These are phyloP conservation scores for Kwoniella heveanensis DNA, from an alignment of 768 basidiomycete species.

Conservation along the genomic window DNA sequence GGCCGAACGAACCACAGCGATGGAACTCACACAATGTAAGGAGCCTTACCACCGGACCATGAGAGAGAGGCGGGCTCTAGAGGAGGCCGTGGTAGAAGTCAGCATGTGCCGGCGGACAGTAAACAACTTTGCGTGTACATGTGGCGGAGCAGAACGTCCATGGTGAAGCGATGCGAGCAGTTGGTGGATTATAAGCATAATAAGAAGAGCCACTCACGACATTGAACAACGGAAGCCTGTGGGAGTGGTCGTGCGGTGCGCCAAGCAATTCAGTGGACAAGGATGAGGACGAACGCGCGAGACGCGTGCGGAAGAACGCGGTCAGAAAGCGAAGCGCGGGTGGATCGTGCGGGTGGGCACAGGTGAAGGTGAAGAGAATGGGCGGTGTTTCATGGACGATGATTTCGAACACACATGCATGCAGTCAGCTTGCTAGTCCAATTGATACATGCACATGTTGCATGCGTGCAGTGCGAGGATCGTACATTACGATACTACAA, in stretches of 20 bases:
- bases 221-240: conserved; percentile 42
- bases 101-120: no score
- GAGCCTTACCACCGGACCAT: conserved; percentile 42
- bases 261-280: not conserved
- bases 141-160: no score
- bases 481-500: no score
- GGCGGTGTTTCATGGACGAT: no score
- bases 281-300: not conserved
- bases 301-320: not conserved
- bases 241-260: not conserved
- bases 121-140: no score
- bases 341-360: not conserved
- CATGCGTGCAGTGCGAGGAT: no score
- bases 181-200: not conserved
- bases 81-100: not conserved
- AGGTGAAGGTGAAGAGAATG: not conserved
- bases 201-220: conserved; percentile 34
- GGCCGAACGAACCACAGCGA: not conserved
- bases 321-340: not conserved
- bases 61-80: conserved; percentile 36
- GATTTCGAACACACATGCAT: no score
- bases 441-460: no score
- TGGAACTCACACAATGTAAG: conserved; percentile 46
- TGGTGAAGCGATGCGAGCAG: no score
- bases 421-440: no score